These are phyloP conservation scores for Alisma plantagoaquatica DNA, from an alignment of 106 monocot genomes.

Conservation along the genomic window DNA sequence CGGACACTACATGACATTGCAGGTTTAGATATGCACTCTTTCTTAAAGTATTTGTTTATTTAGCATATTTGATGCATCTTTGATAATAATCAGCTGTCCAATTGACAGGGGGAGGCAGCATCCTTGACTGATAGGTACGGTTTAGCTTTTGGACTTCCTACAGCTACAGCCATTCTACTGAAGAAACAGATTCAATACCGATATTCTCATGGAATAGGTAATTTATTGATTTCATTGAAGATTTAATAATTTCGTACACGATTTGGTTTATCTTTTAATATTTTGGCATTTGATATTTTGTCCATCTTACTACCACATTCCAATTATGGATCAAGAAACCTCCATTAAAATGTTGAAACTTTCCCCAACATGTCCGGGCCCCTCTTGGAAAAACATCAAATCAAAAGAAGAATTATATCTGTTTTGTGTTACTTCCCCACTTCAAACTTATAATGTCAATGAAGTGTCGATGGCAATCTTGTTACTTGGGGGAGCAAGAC, in stretches of 20 bases:
- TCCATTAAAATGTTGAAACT: neutral
- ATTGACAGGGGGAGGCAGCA: slow-evolving; percentile 8
- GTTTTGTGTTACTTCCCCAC: too few species aligned
- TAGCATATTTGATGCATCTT: too few species aligned
- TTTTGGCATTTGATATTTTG: neutral
- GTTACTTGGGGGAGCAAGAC: too few species aligned
- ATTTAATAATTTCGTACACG: neutral
- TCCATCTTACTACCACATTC: neutral
- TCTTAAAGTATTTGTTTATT: neutral
- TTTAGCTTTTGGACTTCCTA: slow-evolving; percentile 32
- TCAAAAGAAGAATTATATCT: too few species aligned
- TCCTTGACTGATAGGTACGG: slow-evolving; percentile 15
- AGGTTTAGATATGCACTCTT: slow-evolving; percentile 27
- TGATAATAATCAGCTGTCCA: too few species aligned
- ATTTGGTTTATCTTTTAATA: neutral
- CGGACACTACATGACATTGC: slow-evolving; percentile 91
- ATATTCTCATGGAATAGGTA: slow-evolving; percentile 97
- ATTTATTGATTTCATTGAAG: neutral
- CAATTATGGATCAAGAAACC: neutral
- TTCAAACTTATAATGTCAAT: too few species aligned
- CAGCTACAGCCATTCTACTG: slow-evolving; percentile 68
- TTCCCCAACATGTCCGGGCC: too few species aligned
- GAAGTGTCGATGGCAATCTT: too few species aligned
- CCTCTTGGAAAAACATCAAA: too few species aligned
- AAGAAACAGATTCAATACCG: slow-evolving; percentile 86